A percentile compares a stretch with the other conserved stretches of the same genome.
Evolutionary conservation across 441 rosid species (phyloP).

Genomic region (Euphorbia celastroides): DNA sequence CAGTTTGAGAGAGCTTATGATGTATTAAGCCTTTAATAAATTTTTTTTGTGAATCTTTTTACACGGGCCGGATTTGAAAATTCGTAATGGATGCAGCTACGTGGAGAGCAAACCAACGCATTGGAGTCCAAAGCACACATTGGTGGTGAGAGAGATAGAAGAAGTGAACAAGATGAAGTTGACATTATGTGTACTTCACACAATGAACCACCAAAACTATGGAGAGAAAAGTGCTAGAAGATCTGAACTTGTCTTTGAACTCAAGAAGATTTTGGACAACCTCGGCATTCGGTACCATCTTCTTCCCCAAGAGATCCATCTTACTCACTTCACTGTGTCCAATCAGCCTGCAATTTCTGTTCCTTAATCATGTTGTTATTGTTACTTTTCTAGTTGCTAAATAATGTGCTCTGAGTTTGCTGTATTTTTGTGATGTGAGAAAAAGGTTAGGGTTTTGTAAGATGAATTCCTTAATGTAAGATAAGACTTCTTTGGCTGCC

Average conservation of each 20-base stretch:
- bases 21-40: too few relatives aligned
- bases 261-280: constrained; percentile 40
- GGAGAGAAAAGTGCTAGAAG: constrained; percentile 33
- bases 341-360: not conserved
- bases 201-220: constrained; percentile 46
- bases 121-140: constrained; percentile 36
- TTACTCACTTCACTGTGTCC: constrained; percentile 7
- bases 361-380: not conserved
- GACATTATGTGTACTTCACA: constrained; percentile 29
- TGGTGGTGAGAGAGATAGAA: constrained; percentile 39
- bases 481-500: too few relatives aligned
- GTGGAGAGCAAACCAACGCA: constrained; percentile 37
- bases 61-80: too few relatives aligned
- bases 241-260: constrained; percentile 38
- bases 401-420: too few relatives aligned
- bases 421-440: too few relatives aligned
- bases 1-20: too few relatives aligned
- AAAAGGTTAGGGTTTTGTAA: too few relatives aligned
- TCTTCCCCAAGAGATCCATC: constrained; percentile 39
- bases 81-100: constrained; percentile 30
- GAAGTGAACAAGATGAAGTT: constrained; percentile 39
- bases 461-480: too few relatives aligned
- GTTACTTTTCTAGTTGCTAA: too few relatives aligned
- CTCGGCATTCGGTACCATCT: constrained; percentile 34
- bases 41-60: too few relatives aligned